phyloP scores from a whole-genome alignment of 495 filamentous ascomycete genomes.

The Penicillium macrosclerotiorum region DNA sequence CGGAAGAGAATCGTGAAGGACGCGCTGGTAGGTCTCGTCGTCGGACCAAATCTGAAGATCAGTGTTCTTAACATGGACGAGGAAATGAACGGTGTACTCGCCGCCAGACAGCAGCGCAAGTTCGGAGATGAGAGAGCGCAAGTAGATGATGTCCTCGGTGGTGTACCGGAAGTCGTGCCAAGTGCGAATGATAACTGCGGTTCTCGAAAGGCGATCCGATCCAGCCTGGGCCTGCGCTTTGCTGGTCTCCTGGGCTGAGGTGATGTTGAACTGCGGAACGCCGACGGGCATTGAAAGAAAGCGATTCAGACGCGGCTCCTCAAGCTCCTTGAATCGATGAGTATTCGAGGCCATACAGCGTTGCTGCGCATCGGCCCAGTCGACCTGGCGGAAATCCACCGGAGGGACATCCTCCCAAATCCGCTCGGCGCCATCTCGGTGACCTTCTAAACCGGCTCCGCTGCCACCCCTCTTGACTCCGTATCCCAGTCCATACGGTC shows the following conservation, averaged over 20 bases:
- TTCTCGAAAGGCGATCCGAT: conserved; percentile 48
- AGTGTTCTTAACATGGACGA: conserved; percentile 65
- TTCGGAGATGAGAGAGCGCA: conserved; percentile 61
- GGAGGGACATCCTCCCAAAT: conserved; percentile 68
- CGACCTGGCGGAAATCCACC: conserved; percentile 69
- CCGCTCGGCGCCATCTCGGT: conserved; percentile 68
- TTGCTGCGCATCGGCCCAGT: conserved; percentile 73
- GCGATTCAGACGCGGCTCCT: conserved; percentile 39
- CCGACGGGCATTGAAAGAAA: conserved; percentile 47
- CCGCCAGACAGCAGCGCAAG: conserved; percentile 61
- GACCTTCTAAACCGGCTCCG: conserved; percentile 76
- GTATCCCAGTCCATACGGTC: conserved; percentile 89
- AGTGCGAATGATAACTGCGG: conserved; percentile 60
- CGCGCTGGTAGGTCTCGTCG: conserved; percentile 57
- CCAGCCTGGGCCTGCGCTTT: conserved; percentile 16
- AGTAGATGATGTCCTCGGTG: conserved; percentile 49
- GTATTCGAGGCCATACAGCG: conserved; percentile 67
- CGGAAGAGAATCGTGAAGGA: conserved; percentile 71
- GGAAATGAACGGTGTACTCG: conserved; percentile 62
- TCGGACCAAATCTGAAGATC: conserved; percentile 66
- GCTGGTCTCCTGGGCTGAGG: conserved; percentile 7
- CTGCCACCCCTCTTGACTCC: conserved; percentile 70
- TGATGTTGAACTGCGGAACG: conserved; percentile 18
- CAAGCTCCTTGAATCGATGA: conserved; percentile 61
- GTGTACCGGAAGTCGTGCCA: conserved; percentile 61